These are phyloP conservation scores for Botrytis pseudocinerea DNA, from an alignment of 2,329 filamentous ascomycete species.

Conservation along the genomic window DNA sequence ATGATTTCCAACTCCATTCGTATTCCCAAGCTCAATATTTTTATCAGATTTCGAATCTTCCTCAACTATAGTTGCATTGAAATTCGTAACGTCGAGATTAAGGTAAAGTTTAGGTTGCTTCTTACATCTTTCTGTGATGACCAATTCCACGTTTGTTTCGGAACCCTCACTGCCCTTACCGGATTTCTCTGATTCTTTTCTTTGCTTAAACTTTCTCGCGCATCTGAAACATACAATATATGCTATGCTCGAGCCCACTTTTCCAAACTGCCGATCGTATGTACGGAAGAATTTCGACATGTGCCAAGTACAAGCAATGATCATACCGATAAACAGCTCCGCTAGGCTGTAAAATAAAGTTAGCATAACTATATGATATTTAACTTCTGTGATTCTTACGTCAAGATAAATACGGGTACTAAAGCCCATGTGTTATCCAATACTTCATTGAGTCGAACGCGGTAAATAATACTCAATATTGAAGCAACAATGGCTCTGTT, in stretches of 20 bases:
- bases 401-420: background rate
- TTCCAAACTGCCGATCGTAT: background rate
- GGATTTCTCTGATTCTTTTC: background rate
- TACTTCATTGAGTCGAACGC: background rate
- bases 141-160: background rate
- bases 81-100: background rate
- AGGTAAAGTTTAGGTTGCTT: background rate
- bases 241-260: background rate
- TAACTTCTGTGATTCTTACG: background rate
- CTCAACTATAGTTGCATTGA: background rate
- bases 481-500: background rate
- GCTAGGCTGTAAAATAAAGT: background rate
- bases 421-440: background rate
- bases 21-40: background rate
- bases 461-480: background rate
- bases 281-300: conserved; percentile 3
- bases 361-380: background rate
- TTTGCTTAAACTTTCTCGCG: background rate
- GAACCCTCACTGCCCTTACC: background rate
- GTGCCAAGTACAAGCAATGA: conserved; percentile 3
- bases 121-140: background rate
- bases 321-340: background rate
- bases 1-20: background rate
- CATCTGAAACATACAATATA: background rate
- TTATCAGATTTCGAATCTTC: background rate